Conservation (phyloP, 306 rosid genomes). For the Cicer bijugum region DNA sequence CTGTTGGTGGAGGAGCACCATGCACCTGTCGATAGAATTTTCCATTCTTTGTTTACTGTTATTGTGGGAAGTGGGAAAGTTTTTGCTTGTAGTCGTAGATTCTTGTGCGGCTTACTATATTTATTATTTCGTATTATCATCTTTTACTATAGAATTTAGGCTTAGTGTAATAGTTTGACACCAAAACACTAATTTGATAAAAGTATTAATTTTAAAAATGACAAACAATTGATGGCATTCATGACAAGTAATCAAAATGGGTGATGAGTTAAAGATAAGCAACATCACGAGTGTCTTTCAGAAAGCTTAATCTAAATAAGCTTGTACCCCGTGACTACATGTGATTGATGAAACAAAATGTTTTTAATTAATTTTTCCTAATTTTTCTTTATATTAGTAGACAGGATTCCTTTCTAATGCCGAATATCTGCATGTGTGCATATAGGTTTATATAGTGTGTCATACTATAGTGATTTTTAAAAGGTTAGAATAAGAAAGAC, state of each 20-base stretch:
- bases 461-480: background rate
- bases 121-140: background rate
- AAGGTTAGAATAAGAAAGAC: background rate
- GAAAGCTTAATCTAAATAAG: slow-evolving; percentile 42
- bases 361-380: background rate
- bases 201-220: slow-evolving; percentile 33
- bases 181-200: background rate
- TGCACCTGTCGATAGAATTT: background rate
- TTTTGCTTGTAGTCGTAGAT: background rate
- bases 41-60: background rate
- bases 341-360: slow-evolving; percentile 16
- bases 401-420: slow-evolving; percentile 11
- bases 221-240: background rate
- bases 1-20: slow-evolving; percentile 2
- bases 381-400: background rate
- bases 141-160: background rate
- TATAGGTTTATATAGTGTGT: background rate
- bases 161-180: background rate
- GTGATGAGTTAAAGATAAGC: slow-evolving; percentile 29
- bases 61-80: background rate
- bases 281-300: slow-evolving; percentile 39
- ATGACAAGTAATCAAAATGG: slow-evolving; percentile 14
- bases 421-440: background rate
- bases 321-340: slow-evolving; percentile 44
- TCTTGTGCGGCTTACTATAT: background rate